Evolutionary conservation across 208 protist genomes (phyloP), one percentile per base, ranked within the genome.

Genomic region (Wallacemonas sp.): DNA sequence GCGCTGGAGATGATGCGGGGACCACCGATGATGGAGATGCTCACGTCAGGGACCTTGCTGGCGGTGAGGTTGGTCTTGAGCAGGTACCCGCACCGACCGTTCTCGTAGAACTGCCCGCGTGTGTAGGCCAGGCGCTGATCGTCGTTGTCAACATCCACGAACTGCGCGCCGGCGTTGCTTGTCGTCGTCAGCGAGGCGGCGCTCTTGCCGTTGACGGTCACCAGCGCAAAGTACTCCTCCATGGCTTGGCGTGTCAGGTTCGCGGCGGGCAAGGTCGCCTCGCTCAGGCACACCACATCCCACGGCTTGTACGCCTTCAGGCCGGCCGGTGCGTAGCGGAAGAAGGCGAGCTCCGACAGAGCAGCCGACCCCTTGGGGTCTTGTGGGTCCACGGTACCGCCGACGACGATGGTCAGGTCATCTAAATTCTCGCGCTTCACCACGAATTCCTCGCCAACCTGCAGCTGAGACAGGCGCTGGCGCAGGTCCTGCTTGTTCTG

Each of bases 331-430:
- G 81, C 75, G 66, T 86, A 93, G 58, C 85, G 82, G 68, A 96
- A 92, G 66, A 92, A 96, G 58, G 79, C 77, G 31, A 96, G 66
- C 46, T 78, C 75, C 28, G 90, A 93, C 31, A 96, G 77, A 2
- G 58, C 72, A 14, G 70, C 36, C 17, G 90, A 86, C 39, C 65
- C 71, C 19, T 71, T 79, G 30, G 63, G 71, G 62, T 96, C 82
- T 19, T 84, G 54, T 21, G 72, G 60, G 63, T 93, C 87, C 19
- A 96, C 83, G 31, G 72, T 77, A 31, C 90, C 86, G 41, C 90
- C 90, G 1, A 96, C 85, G 24, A 93, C 84, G 45, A 96, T 75
- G 70, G 87, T 93, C 26, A 96, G 62, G 51, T 96, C 87, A 38
- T 93, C 76, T 53, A 93, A 61, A 45, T 93, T 96, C 68, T 96